These are phyloP conservation scores for Salix viminalis DNA, from an alignment of 345 rosid species.

Conservation along the genomic window DNA sequence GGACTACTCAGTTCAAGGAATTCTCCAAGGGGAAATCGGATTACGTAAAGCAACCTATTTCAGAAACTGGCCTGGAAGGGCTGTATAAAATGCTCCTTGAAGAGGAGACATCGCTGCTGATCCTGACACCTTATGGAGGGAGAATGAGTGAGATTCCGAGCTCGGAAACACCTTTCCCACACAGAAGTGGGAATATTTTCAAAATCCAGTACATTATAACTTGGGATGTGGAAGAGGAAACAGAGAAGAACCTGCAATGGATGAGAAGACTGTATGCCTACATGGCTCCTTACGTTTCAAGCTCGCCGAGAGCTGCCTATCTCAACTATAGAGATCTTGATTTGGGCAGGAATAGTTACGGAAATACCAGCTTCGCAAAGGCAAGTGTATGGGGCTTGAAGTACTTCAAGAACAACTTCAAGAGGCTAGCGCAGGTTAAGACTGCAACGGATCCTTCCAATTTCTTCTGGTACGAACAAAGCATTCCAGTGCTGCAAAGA, in stretches of 20 bases:
- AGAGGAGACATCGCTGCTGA: background rate
- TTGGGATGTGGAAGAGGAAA: constrained; percentile 15
- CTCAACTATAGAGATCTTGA: constrained; percentile 23
- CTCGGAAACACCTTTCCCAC: constrained; percentile 16
- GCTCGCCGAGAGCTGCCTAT: constrained; percentile 8
- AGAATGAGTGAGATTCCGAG: constrained; percentile 19
- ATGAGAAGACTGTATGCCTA: constrained; percentile 3
- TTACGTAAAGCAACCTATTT: constrained; percentile 11
- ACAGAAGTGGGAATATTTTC: constrained; percentile 12
- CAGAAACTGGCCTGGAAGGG: constrained; percentile 8
- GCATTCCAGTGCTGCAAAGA: constrained; percentile 11
- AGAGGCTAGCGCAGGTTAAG: constrained; percentile 8
- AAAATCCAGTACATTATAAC: constrained; percentile 4
- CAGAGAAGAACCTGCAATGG: background rate
- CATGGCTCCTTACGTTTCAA: constrained; percentile 14
- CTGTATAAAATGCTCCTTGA: background rate
- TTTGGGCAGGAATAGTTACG: constrained; percentile 10
- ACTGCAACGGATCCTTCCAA: constrained; percentile 14
- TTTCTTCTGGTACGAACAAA: constrained; percentile 19
- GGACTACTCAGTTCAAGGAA: background rate
- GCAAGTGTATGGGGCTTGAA: constrained; percentile 14
- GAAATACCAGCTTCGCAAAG: background rate
- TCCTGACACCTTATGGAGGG: constrained; percentile 20
- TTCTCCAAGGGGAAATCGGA: constrained; percentile 17
- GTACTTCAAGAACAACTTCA: constrained; percentile 14